phyloP scores from a whole-genome alignment of 2,329 filamentous ascomycete genomes.

The Colletotrichum sp. region DNA sequence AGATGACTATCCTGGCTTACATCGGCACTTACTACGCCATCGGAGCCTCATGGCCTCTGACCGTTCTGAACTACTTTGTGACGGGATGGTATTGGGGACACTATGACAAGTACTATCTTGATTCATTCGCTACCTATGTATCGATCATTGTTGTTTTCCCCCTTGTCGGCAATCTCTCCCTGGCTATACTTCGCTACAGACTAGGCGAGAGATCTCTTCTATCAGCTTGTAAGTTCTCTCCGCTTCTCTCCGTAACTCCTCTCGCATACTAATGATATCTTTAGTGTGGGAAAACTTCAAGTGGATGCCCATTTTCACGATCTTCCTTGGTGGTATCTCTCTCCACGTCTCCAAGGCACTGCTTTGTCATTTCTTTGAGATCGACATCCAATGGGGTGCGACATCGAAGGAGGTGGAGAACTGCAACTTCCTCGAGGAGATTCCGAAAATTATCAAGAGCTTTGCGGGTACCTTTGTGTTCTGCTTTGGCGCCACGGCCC shows the following conservation, averaged over 20 bases:
- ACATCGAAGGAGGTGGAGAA: constrained; percentile 64
- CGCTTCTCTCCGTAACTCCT: constrained; percentile 28
- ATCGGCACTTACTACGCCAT: constrained; percentile 72
- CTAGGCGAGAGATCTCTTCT: constrained; percentile 59
- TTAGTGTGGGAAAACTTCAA: constrained; percentile 62
- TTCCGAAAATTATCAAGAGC: constrained; percentile 57
- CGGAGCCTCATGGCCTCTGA: constrained; percentile 70
- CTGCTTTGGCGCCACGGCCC: constrained; percentile 46
- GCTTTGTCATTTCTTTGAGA: constrained; percentile 46
- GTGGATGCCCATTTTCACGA: constrained; percentile 62
- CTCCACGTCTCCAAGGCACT: constrained; percentile 46
- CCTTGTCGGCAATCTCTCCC: constrained; percentile 62
- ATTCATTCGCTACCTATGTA: constrained; percentile 69
- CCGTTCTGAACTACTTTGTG: constrained; percentile 72
- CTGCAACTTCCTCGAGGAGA: constrained; percentile 61
- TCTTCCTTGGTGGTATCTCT: constrained; percentile 50
- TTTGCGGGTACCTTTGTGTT: constrained; percentile 58
- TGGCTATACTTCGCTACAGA: constrained; percentile 69
- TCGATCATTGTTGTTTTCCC: constrained; percentile 70
- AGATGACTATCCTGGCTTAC: constrained; percentile 75
- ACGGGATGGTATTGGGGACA: constrained; percentile 74
- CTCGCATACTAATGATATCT: background rate
- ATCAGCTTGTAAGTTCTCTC: constrained; percentile 31
- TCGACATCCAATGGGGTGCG: constrained; percentile 56
- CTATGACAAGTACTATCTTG: constrained; percentile 71